phyloP scores from a whole-genome alignment of 2,329 filamentous ascomycete genomes.

The Trichoderma gracile region DNA sequence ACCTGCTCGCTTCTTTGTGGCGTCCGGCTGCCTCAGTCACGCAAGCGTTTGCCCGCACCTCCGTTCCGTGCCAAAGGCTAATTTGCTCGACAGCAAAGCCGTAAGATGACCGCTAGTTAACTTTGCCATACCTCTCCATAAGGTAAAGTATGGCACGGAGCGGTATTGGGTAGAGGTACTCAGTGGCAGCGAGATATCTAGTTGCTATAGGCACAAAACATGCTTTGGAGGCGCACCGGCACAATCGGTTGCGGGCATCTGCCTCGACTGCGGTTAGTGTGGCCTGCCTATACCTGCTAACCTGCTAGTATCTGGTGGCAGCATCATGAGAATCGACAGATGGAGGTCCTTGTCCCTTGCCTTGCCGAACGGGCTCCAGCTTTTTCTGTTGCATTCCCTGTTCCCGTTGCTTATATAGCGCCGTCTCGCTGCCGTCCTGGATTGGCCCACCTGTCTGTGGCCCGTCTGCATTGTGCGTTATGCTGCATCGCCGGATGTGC shows the following conservation, averaged over 20 bases:
- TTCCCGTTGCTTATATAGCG: neutral
- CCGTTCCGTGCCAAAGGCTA: neutral
- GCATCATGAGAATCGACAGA: too few relatives aligned
- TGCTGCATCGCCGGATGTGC: neutral
- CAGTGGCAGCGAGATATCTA: too few relatives aligned
- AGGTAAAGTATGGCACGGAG: too few relatives aligned
- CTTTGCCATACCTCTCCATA: too few relatives aligned
- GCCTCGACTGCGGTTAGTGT: neutral
- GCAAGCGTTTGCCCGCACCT: neutral
- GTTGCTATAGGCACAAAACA: neutral
- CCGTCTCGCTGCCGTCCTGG: neutral
- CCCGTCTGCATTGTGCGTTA: neutral
- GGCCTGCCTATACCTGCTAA: too few relatives aligned
- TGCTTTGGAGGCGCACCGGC: slow-evolving; percentile 13
- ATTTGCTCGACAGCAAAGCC: neutral
- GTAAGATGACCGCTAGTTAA: too few relatives aligned
- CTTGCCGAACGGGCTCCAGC: too few relatives aligned
- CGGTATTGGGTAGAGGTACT: too few relatives aligned
- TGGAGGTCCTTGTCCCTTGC: too few relatives aligned
- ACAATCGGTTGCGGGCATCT: slow-evolving; percentile 8
- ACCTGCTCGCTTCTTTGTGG: neutral
- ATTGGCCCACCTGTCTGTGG: neutral
- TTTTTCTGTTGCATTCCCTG: neutral
- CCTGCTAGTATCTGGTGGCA: too few relatives aligned
- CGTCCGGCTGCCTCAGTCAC: neutral